Evolutionary conservation across 2,329 filamentous ascomycete genomes (phyloP).

Genomic region (Diplodia intermedia): DNA sequence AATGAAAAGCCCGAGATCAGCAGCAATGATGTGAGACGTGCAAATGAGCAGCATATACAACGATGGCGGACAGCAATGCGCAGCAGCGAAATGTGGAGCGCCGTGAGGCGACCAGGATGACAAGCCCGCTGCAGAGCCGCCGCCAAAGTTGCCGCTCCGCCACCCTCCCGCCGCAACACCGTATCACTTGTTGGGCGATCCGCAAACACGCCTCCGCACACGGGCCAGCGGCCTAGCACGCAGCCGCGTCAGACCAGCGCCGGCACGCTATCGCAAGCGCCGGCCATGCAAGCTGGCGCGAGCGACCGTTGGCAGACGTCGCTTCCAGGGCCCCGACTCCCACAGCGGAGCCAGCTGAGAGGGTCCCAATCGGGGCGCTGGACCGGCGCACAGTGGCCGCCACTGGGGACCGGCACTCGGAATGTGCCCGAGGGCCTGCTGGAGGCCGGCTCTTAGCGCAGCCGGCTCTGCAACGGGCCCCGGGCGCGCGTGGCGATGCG

Average conservation of each 20-base stretch:
- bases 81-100: neutral
- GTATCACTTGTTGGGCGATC: neutral
- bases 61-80: neutral
- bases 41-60: neutral
- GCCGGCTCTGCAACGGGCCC: conserved; percentile 6
- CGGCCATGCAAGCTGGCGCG: neutral
- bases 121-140: neutral
- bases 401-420: neutral
- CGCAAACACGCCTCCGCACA: neutral
- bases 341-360: neutral
- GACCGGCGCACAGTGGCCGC: conserved; percentile 6
- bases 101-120: neutral
- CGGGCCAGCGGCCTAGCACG: neutral
- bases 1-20: conserved; percentile 6
- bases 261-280: neutral
- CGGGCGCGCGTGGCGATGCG: conserved; percentile 11
- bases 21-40: neutral
- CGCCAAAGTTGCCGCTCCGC: neutral
- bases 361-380: neutral
- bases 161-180: conserved; percentile 10
- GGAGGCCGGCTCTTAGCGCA: conserved; percentile 6
- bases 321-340: neutral
- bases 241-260: neutral
- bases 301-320: neutral
- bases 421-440: neutral